Evolutionary conservation across 495 filamentous ascomycete species (phyloP).

Genomic region (Glonium stellatum): DNA sequence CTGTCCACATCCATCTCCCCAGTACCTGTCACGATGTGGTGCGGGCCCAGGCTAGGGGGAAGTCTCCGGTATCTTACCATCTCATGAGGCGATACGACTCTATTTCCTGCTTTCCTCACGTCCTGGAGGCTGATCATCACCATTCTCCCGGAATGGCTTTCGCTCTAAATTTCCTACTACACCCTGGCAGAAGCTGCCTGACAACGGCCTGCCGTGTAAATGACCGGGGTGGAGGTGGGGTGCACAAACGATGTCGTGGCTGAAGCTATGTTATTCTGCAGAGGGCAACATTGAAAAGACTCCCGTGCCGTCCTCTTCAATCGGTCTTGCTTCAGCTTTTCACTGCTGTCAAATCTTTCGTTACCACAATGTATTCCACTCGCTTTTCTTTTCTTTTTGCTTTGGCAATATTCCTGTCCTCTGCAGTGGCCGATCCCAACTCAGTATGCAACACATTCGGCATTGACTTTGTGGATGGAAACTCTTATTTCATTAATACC

Average conservation of each 20-base stretch:
- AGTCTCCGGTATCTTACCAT: neutral
- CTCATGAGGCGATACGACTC: neutral
- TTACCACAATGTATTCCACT: conserved; percentile 15
- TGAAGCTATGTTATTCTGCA: neutral
- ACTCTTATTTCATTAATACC: conserved; percentile 34
- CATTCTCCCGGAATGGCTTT: neutral
- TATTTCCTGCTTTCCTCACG: neutral
- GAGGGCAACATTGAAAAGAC: neutral
- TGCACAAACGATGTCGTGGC: neutral
- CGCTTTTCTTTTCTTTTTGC: conserved; percentile 9
- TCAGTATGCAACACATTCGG: conserved; percentile 28
- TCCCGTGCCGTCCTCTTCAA: neutral
- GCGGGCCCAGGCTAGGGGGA: neutral
- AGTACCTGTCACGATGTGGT: neutral
- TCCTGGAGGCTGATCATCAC: neutral
- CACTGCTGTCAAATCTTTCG: neutral
- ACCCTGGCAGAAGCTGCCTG: neutral
- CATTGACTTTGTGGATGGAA: conserved; percentile 34
- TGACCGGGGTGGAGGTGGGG: neutral
- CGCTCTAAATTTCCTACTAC: neutral
- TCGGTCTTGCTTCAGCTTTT: neutral
- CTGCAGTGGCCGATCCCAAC: conserved; percentile 9
- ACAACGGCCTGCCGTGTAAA: neutral
- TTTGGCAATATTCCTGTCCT: conserved; percentile 13
- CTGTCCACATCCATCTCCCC: neutral